phyloP scores from a whole-genome alignment of 2,329 filamentous ascomycete genomes.

The Phyllosticta citribraziliensis region DNA sequence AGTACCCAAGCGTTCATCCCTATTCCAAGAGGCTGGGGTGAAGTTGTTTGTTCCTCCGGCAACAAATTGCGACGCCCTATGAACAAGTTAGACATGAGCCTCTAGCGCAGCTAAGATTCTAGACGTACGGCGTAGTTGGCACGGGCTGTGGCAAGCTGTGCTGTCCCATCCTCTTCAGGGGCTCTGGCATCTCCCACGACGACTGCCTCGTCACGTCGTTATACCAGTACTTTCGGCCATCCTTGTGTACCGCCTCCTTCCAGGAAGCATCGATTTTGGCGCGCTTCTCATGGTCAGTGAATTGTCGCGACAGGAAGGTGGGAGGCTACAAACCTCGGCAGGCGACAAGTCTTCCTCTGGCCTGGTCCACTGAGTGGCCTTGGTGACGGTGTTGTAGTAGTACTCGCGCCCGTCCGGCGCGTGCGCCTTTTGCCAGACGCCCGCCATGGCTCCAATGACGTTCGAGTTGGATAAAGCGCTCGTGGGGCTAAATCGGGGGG shows the following conservation, averaged over 20 bases:
- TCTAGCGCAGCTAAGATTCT: slow-evolving; percentile 19
- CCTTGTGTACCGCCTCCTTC: slow-evolving; percentile 83
- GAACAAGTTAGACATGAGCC: neutral
- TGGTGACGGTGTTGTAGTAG: slow-evolving; percentile 81
- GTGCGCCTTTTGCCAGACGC: slow-evolving; percentile 70
- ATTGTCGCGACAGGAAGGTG: slow-evolving; percentile 11
- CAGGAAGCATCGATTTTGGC: slow-evolving; percentile 75
- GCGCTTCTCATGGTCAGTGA: slow-evolving; percentile 44
- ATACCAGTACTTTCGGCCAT: slow-evolving; percentile 86
- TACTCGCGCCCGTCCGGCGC: slow-evolving; percentile 76
- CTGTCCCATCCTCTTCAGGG: slow-evolving; percentile 32
- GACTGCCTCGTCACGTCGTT: slow-evolving; percentile 87
- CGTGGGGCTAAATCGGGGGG: neutral
- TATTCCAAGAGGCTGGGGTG: slow-evolving; percentile 13
- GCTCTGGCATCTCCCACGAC: slow-evolving; percentile 85
- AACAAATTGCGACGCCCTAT: slow-evolving; percentile 45
- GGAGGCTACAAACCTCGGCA: slow-evolving; percentile 53
- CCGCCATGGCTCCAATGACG: slow-evolving; percentile 26
- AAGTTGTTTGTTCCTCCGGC: slow-evolving; percentile 45
- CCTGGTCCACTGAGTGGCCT: slow-evolving; percentile 89
- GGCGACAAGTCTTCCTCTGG: slow-evolving; percentile 79
- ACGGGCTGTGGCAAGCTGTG: slow-evolving; percentile 33
- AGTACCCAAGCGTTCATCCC: slow-evolving; percentile 25
- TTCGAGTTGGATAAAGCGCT: neutral
- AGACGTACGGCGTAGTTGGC: slow-evolving; percentile 37